Base-by-base conservation (phyloP, 139 green algal genomes). In the Limnomonas spitsbergensis region DNA sequence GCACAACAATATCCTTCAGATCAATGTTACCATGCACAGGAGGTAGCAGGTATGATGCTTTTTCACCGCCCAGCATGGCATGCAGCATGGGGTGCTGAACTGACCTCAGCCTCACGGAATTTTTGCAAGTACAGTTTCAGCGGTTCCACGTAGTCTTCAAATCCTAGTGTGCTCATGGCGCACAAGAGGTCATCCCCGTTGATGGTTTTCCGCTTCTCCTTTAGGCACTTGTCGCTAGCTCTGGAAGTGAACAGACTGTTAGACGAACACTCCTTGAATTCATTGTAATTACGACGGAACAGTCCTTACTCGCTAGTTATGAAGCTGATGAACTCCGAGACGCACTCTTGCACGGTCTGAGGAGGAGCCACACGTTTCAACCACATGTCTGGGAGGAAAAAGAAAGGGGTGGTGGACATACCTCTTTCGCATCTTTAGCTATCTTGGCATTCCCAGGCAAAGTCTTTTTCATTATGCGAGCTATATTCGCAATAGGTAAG, bases 391-490 rank as follows among this genome's bases (percentile, higher is more conserved):
- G n/a, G n/a, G n/a, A n/a, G n/a, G n/a, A n/a, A n/a, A n/a, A n/a
- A n/a, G n/a, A n/a, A n/a, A n/a, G n/a, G n/a, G n/a, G n/a, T n/a
- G n/a, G n/a, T n/a, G n/a, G n/a, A 20, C 2, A 89, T 95, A 69
- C 97, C 82, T 99, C 96, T 80, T 99, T 99, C 1, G 96, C 95
- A 68, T 99, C 96, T 82, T 99, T 99, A 2, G 96, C 95, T 73
- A 99, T 98, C 70, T 99, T 99, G 20, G 94, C 93, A 77, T 96
- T 97, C 0, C 66, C 73, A 2, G 94, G 94, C 37, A 98, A 78
- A 0, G 84, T 82, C 39, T 97, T 96, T 80, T 99, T 99, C 96
- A 99, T 99, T 70, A 99, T 99, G 3, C 96, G 85, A 78, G 88
- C 94, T 76, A 99, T 99, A 88, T 99, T 99, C 14, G 96, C 96